Percentiles rank a stretch among this genome's conserved stretches.
Conservation (phyloP, 2,329 filamentous ascomycete species). For the Colletotrichum sp. region DNA sequence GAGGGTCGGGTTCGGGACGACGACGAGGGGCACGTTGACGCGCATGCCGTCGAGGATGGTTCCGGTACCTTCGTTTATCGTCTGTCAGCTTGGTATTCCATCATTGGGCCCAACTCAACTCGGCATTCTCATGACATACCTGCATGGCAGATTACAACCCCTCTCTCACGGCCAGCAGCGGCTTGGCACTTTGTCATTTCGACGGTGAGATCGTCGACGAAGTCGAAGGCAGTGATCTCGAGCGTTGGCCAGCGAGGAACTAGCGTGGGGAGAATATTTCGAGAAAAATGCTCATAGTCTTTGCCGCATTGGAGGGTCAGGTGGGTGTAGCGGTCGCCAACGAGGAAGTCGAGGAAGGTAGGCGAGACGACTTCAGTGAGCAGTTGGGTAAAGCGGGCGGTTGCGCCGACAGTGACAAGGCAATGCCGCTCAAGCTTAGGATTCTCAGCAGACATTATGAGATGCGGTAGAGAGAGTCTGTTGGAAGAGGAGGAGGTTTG, state of each 20-base stretch:
- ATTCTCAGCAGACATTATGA: background rate
- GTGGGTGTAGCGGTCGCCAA: conserved; percentile 66
- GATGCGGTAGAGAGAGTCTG: background rate
- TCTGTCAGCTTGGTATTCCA: background rate
- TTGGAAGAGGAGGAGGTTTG: background rate
- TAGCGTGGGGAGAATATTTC: conserved; percentile 24
- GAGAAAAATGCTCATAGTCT: conserved; percentile 61
- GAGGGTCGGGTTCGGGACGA: conserved; percentile 83
- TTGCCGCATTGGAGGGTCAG: conserved; percentile 83
- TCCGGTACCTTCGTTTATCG: conserved; percentile 71
- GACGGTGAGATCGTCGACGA: conserved; percentile 64
- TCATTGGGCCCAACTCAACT: background rate
- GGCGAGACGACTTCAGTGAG: conserved; percentile 68
- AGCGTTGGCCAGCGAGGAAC: conserved; percentile 41
- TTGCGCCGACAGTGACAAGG: conserved; percentile 92
- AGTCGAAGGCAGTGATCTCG: conserved; percentile 67
- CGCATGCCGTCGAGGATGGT: conserved; percentile 85
- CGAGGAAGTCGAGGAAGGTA: conserved; percentile 67
- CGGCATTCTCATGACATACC: conserved; percentile 54
- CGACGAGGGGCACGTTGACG: conserved; percentile 76
- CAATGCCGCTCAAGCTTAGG: conserved; percentile 50
- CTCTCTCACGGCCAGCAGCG: conserved; percentile 56
- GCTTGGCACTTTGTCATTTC: conserved; percentile 64
- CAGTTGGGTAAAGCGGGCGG: conserved; percentile 79
- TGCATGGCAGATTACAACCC: conserved; percentile 87